Conservation (phyloP, 1,284 basidiomycete genomes). For the Melampsora medusae region DNA sequence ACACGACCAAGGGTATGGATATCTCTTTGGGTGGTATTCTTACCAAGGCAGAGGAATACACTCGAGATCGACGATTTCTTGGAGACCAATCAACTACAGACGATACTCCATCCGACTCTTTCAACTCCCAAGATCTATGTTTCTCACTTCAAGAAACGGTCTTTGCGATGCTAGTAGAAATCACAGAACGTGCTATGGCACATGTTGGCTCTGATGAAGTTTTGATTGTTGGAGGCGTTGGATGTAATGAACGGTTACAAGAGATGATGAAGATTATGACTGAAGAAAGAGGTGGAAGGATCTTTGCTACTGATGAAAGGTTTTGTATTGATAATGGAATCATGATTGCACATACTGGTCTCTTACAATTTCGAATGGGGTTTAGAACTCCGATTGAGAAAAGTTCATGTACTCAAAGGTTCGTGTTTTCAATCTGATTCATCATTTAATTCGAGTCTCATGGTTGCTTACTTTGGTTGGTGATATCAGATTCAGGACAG, state of each 20-base stretch:
- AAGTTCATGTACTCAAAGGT: conserved; percentile 86
- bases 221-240: conserved; percentile 95
- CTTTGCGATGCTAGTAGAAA: conserved; percentile 98
- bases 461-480: neutral
- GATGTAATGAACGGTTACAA: conserved; percentile 93
- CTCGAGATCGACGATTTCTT: conserved; percentile 51
- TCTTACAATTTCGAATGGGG: conserved; percentile 92
- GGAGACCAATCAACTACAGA: conserved; percentile 56
- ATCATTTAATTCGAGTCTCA: neutral
- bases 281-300: conserved; percentile 76
- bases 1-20: conserved; percentile 99
- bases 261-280: conserved; percentile 99
- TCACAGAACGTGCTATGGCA: conserved; percentile 98
- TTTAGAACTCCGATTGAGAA: conserved; percentile 71
- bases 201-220: conserved; percentile 95
- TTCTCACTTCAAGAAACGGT: conserved; percentile 96
- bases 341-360: conserved; percentile 98
- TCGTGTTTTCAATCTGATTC: neutral
- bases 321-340: conserved; percentile 99
- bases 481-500: conserved; percentile 45
- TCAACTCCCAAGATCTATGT: conserved; percentile 90
- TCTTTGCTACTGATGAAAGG: conserved; percentile 97
- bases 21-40: conserved; percentile 90
- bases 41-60: conserved; percentile 83
- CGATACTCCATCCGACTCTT: conserved; percentile 61